Percentiles rank a stretch among this genome's conserved stretches.
Evolutionary conservation across 2,329 filamentous ascomycete genomes (phyloP).

Genomic region (Sphaerulina musiva): DNA sequence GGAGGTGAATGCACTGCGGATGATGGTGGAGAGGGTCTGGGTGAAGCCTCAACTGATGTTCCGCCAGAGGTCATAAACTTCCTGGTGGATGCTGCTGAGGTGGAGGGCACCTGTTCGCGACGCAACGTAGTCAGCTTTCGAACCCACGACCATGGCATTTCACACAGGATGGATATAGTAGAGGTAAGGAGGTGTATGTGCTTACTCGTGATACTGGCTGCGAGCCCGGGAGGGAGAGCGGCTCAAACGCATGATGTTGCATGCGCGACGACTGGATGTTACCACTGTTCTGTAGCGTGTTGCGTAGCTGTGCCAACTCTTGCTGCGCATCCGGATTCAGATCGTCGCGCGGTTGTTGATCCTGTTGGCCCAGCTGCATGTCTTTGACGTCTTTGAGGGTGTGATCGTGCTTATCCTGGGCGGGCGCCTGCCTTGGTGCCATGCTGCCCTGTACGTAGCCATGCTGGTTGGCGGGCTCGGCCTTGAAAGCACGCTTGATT

Average conservation of each 20-base stretch:
- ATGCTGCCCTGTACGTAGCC: conserved; percentile 9
- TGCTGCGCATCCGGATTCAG: conserved; percentile 35
- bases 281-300: conserved; percentile 58
- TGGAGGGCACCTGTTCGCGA: conserved; percentile 43
- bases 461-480: conserved; percentile 8
- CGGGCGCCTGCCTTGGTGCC: conserved; percentile 7
- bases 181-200: conserved; percentile 23
- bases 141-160: conserved; percentile 17
- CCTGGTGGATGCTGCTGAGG: conserved; percentile 34
- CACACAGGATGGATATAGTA: background rate
- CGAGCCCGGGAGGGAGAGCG: conserved; percentile 81
- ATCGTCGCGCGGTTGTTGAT: conserved; percentile 15
- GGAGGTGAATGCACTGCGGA: conserved; percentile 79
- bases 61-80: conserved; percentile 38
- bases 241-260: conserved; percentile 82
- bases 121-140: conserved; percentile 21
- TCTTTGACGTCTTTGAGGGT: conserved; percentile 11
- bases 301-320: conserved; percentile 63
- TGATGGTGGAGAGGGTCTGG: conserved; percentile 57
- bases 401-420: background rate
- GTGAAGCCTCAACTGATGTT: conserved; percentile 46
- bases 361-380: background rate
- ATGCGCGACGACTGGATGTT: conserved; percentile 73
- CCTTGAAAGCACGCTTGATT: conserved; percentile 18
- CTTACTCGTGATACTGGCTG: conserved; percentile 76